Base-by-base conservation (phyloP, 2,329 filamentous ascomycete species). In the Xylariaceae sp. region DNA sequence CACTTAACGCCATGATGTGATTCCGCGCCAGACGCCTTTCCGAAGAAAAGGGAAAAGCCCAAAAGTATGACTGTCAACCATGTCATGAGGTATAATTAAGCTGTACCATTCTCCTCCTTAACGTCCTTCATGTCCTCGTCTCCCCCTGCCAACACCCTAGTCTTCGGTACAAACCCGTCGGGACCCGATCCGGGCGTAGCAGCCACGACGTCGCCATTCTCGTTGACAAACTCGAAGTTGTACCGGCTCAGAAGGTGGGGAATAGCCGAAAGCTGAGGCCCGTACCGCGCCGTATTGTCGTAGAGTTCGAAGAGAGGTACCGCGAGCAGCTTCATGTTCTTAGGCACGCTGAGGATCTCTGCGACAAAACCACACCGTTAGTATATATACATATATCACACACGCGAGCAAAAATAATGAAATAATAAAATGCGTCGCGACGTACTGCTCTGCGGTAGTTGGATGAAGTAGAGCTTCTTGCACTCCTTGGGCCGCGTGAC, bases 261-360 rank as follows among this genome's bases (percentile, higher is more conserved):
- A 54, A 99, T 98, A 1, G 95, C 95, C 1, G 93, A 96, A 16
- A 99, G 86, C 72, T 99, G 95, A 3, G 95, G 95, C 0, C 95
- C 95, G 72, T 99, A 99, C 57, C 95, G 83, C 12, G 89, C 89
- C 0, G 91, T 96, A 75, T 99, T 99, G 70, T 99, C 95, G 79
- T 99, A 99, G 40, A 99, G 86, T 77, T 99, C 95, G 75, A 98
- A 98, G 0, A 99, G 82, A 0, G 95, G 95, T 1, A 99, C 95
- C 1, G 95, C 95, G 41, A 99, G 88, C 20, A 99, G 86, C 74
- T 99, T 99, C 95, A 99, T 98, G 77, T 99, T 99, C 79, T 99
- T 99, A 0, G 95, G 95, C 7, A 99, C 95, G 69, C 90, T 96
- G 43, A 99, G 83, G 14, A 98, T 90, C 78, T 97, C 92, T 96